Evolutionary conservation across 1,139 yeast genomes (phyloP), one percentile per base, ranked within the genome.

Genomic region (Taphrina flavorubra): DNA sequence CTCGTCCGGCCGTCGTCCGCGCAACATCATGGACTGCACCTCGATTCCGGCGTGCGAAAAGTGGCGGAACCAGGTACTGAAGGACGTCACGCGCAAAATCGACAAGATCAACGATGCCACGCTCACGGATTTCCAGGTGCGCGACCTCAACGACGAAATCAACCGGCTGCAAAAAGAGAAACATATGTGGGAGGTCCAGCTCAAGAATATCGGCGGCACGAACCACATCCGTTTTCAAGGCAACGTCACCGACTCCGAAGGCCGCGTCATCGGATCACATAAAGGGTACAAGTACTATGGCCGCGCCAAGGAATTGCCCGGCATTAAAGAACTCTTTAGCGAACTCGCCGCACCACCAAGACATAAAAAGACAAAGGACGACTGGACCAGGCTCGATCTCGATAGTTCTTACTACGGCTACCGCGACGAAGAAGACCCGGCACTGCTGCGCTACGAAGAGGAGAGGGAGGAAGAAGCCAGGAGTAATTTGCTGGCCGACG

Each of bases 231-330:
- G 64, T 11, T 59, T 56, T n/a, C 42, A 40, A 59, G 16, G 60
- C 7, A 20, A 62, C 16, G 34, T 51, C 39, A 53, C 68, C 16
- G 78, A 75, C 47, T 76, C 72, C 36, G 74, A 75, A 44, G 79
- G 79, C 4, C 72, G 74, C 11, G 76, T 74, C 56, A 70, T 77
- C 18, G 77, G 77, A 8, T 73, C 75, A 1, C 76, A 81, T 16
- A 79, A 85, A 64, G 90, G 92, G 0, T 86, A 86, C 74, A 79
- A 89, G 72, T 92, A 90, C 77, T 92, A 86, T 78, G 97, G 97
- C 0, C 78, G 97, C 62, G 97, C 97, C 0, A 82, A 85, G 68
- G 95, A 90, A 60, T 78, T 92, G 14, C 90, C 92, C 0, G 97
- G 90, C 72, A 92, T 88, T 3, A 83, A 85, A 71, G 83, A 84